Percentiles rank a stretch among this genome's conserved stretches.
Conservation (phyloP, 352 stramenopile genomes). For the Globisporangium carolinianum region DNA sequence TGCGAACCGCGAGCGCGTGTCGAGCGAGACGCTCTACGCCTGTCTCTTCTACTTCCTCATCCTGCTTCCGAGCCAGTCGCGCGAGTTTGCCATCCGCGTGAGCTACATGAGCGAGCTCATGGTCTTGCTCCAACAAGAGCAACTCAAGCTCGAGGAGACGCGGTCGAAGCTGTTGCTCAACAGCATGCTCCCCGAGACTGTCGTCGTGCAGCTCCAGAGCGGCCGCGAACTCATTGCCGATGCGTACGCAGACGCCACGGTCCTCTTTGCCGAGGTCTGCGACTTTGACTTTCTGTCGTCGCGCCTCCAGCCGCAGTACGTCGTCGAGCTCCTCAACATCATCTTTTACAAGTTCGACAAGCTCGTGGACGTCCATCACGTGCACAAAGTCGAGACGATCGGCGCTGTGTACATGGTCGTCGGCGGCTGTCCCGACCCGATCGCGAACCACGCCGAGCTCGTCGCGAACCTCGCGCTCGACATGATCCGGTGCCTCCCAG, state of each 20-base stretch:
- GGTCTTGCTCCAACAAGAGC: slow-evolving; percentile 73
- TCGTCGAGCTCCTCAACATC: slow-evolving; percentile 86
- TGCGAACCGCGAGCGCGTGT: slow-evolving; percentile 34
- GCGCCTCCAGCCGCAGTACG: slow-evolving; percentile 71
- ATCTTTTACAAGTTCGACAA: slow-evolving; percentile 89
- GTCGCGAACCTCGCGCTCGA: slow-evolving; percentile 77
- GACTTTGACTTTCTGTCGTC: slow-evolving; percentile 84
- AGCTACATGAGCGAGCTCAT: slow-evolving; percentile 85
- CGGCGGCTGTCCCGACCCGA: slow-evolving; percentile 65
- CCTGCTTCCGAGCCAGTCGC: slow-evolving; percentile 61
- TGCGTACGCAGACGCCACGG: slow-evolving; percentile 62
- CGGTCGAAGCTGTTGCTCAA: slow-evolving; percentile 74
- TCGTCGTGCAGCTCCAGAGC: slow-evolving; percentile 68
- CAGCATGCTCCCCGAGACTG: slow-evolving; percentile 77
- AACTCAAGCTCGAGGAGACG: slow-evolving; percentile 76
- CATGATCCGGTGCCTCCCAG: slow-evolving; percentile 75
- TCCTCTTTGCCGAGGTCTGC: slow-evolving; percentile 77
- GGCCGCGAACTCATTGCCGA: slow-evolving; percentile 80
- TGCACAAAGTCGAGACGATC: slow-evolving; percentile 91
- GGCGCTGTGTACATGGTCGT: slow-evolving; percentile 88
- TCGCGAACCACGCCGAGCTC: slow-evolving; percentile 66
- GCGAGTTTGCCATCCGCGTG: slow-evolving; percentile 75
- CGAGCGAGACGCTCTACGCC: slow-evolving; percentile 73
- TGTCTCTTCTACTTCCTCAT: slow-evolving; percentile 82
- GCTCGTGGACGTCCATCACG: slow-evolving; percentile 77